Percentiles rank a stretch among this genome's conserved stretches.
These are phyloP conservation scores for Tolypocladium endophyticum DNA, from an alignment of 2,329 filamentous ascomycete species.

Conservation along the genomic window DNA sequence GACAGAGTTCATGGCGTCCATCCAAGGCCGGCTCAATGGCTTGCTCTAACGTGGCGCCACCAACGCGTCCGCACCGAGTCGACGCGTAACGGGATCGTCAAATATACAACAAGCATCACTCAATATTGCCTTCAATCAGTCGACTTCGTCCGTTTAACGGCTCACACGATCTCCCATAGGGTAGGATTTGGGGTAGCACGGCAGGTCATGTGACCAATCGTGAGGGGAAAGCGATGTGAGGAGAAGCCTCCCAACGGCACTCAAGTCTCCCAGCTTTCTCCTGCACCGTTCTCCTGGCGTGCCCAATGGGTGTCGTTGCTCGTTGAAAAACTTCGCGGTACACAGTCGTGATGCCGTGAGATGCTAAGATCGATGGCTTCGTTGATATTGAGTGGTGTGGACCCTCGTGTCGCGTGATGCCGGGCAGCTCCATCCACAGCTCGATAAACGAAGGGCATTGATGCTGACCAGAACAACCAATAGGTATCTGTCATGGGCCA, in stretches of 20 bases:
- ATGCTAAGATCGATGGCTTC: background rate
- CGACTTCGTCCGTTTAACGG: background rate
- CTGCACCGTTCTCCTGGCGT: background rate
- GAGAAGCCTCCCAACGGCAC: background rate
- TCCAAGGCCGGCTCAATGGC: background rate
- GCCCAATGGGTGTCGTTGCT: background rate
- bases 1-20: background rate
- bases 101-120: background rate
- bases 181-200: conserved; percentile 10
- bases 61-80: background rate
- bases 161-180: background rate
- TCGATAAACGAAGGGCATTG: background rate
- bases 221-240: conserved; percentile 18
- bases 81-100: background rate
- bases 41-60: background rate
- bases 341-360: background rate
- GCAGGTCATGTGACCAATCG: conserved; percentile 18
- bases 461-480: background rate
- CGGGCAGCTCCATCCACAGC: background rate
- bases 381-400: background rate
- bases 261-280: background rate
- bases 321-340: background rate
- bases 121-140: background rate
- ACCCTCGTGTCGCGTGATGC: background rate
- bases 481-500: background rate